Conservation (phyloP, 2,329 filamentous ascomycete species). For the Zarea fungicola region DNA sequence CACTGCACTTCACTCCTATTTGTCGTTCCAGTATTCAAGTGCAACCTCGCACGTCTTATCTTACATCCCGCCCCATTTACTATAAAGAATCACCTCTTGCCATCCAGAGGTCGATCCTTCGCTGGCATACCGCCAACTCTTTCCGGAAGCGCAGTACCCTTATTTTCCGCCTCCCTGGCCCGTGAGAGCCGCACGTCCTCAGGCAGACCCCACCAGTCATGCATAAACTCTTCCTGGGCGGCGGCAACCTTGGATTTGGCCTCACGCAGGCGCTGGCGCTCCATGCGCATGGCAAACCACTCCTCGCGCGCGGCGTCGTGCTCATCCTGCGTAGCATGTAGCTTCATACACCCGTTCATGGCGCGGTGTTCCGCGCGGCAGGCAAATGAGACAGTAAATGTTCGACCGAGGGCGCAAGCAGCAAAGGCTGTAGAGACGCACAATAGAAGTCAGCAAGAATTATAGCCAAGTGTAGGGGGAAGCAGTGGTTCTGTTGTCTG, state of each 20-base stretch:
- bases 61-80: background rate
- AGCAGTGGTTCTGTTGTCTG: constrained; percentile 14
- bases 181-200: constrained; percentile 48
- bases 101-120: constrained; percentile 28
- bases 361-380: constrained; percentile 73
- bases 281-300: constrained; percentile 77
- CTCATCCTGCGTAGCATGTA: constrained; percentile 76
- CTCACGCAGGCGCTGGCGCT: constrained; percentile 64
- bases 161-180: constrained; percentile 47
- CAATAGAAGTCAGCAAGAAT: background rate
- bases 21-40: constrained; percentile 10
- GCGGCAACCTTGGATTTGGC: constrained; percentile 53
- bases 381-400: constrained; percentile 79
- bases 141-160: constrained; percentile 39
- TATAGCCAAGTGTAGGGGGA: background rate
- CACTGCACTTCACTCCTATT: background rate
- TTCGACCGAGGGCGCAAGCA: constrained; percentile 79
- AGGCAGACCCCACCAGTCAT: constrained; percentile 63
- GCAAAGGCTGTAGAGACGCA: constrained; percentile 67
- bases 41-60: constrained; percentile 1
- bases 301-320: constrained; percentile 86
- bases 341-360: constrained; percentile 94
- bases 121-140: constrained; percentile 50
- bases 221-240: constrained; percentile 60
- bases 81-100: constrained; percentile 6